Base-by-base conservation (phyloP, 2,329 filamentous ascomycete species). In the Cladosporium sp. region DNA sequence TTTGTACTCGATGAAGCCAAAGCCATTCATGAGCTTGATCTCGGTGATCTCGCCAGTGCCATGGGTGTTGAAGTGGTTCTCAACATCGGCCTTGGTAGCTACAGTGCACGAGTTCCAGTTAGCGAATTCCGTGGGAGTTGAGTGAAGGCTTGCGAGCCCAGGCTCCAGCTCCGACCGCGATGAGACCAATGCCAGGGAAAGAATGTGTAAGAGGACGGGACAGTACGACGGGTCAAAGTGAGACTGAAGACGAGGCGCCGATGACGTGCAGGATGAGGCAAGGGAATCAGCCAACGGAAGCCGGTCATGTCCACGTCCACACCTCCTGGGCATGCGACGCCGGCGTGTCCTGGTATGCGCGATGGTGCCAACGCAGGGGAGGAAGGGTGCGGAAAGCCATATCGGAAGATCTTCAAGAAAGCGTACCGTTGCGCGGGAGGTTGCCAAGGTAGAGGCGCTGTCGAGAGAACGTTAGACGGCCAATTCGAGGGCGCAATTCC, bases 11-110 rank as follows among this genome's bases (percentile, higher is more conserved):
- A 98, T 95, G 78, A 98, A 98, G 71, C 93, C 93, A 70, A 98
- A 98, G 68, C 93, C 93, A 71, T 95, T 97, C 93, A 98, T 98
- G 59, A 98, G 84, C 79, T 98, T 98, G 77, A 98, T 92, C 77
- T 98, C 93, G 63, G 87, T 93, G 70, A 98, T 97, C 72, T 95
- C 90, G 72, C 93, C 93, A 64, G 90, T 92, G 70, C 92, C 93
- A 84, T 96, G 90, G 68, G 85, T 89, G 71, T 86, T 86, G 76
- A 98, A 98, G 74, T 97, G 92, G 66, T 85, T 83, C 76, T 97
- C 91, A 71, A 98, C 87, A 72, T 98, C 92, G 74, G 88, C 84
- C 79, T 97, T 97, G 74, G 91, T 96, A 77, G 89, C 91, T 95
- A 76, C 70, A 70, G 57, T 67, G 44, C 70, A 66, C 69, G 67